Conservation (phyloP, 2,329 filamentous ascomycete species). For the Talaromyces sp. region DNA sequence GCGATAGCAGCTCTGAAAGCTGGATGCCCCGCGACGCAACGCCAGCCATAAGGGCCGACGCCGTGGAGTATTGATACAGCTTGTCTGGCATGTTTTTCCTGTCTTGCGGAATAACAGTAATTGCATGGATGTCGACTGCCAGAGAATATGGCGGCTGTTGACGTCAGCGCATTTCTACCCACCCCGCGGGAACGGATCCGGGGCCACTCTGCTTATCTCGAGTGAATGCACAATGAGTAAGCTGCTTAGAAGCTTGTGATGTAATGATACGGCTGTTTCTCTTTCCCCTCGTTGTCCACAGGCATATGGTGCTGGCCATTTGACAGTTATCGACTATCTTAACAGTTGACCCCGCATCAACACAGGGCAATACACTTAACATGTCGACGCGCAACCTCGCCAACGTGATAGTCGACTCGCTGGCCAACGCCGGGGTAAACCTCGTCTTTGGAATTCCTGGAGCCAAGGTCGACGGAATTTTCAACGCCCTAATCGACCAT, state of each 20-base stretch:
- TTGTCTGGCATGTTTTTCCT: constrained; percentile 8
- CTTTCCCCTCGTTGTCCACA: neutral
- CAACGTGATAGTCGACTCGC: constrained; percentile 10
- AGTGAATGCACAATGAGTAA: neutral
- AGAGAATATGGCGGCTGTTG: neutral
- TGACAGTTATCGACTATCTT: neutral
- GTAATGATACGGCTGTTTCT: neutral
- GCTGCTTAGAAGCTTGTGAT: neutral
- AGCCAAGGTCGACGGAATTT: constrained; percentile 12
- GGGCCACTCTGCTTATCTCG: neutral
- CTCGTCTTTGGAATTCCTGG: constrained; percentile 13
- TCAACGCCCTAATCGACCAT: constrained; percentile 11
- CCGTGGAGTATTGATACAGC: constrained; percentile 11
- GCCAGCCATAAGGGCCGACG: constrained; percentile 11
- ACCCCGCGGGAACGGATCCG: neutral
- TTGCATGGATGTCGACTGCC: neutral
- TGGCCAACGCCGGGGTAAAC: constrained; percentile 11
- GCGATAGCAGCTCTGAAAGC: constrained; percentile 6
- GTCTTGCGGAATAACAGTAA: neutral
- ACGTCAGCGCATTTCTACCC: neutral
- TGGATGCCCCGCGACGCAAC: constrained; percentile 9
- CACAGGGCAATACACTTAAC: neutral
- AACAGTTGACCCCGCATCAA: neutral
- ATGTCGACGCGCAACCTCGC: constrained; percentile 8
- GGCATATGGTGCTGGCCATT: neutral